Evolutionary conservation across 306 rosid species (phyloP).

Genomic region (Senna tora): DNA sequence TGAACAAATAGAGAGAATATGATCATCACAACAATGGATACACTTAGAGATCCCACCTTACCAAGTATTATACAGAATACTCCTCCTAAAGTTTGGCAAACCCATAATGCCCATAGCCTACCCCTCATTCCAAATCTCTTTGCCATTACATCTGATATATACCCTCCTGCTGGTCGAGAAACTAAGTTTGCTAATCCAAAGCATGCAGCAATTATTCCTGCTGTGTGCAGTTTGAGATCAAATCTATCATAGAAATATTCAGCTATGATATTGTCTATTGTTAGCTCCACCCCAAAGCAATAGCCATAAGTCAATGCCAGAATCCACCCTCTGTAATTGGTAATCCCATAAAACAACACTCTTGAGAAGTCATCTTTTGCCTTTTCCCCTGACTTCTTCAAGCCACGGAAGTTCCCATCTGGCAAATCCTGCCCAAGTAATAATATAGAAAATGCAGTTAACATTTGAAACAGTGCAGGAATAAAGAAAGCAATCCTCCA

Average conservation of each 20-base stretch:
- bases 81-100: conserved; percentile 75
- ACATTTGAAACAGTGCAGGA: conserved; percentile 72
- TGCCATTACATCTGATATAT: conserved; percentile 61
- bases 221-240: conserved; percentile 68
- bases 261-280: conserved; percentile 78
- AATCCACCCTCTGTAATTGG: conserved; percentile 87
- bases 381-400: conserved; percentile 69
- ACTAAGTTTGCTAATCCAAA: conserved; percentile 79
- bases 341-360: conserved; percentile 57
- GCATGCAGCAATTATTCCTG: conserved; percentile 80
- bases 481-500: conserved; percentile 86
- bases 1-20: conserved; percentile 80
- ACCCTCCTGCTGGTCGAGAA: conserved; percentile 87
- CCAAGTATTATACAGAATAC: conserved; percentile 78
- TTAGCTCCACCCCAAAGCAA: conserved; percentile 87
- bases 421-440: conserved; percentile 81
- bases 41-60: conserved; percentile 51
- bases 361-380: conserved; percentile 58
- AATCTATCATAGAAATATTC: conserved; percentile 85
- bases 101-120: conserved; percentile 77
- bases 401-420: conserved; percentile 62
- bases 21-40: conserved; percentile 68
- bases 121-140: conserved; percentile 90
- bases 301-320: conserved; percentile 84
- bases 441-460: conserved; percentile 63